These are phyloP conservation scores for Endoconidiophora laricicola DNA, from an alignment of 2,329 filamentous ascomycete genomes.

Conservation along the genomic window DNA sequence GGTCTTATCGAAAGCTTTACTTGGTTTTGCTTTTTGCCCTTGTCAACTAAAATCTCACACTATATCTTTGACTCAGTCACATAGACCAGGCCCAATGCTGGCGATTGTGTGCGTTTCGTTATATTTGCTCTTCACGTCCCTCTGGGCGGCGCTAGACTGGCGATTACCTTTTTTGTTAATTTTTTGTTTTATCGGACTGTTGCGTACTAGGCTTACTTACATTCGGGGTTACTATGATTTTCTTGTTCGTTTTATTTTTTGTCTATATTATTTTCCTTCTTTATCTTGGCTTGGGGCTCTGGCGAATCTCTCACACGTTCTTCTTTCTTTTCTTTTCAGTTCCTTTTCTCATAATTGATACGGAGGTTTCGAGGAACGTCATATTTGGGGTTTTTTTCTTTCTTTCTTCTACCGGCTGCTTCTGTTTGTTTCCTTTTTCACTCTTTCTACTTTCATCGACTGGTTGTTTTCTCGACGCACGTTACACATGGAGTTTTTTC, in stretches of 20 bases:
- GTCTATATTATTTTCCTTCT: no score
- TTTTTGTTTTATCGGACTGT: not conserved
- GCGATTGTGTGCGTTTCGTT: not conserved
- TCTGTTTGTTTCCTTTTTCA: not conserved
- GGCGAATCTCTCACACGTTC: conserved; percentile 1
- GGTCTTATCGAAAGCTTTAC: no score
- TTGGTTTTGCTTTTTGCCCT: no score
- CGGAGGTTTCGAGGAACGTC: not conserved
- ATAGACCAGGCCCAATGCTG: no score
- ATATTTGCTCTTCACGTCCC: conserved; percentile 3
- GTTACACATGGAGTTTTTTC: no score
- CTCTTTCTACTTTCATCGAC: not conserved
- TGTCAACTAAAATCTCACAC: no score
- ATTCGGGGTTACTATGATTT: conserved; percentile 1
- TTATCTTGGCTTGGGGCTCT: not conserved
- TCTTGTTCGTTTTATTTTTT: not conserved
- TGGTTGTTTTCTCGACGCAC: no score
- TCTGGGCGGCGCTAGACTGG: conserved; percentile 6
- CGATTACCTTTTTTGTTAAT: conserved; percentile 1
- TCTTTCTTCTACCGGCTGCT: not conserved
- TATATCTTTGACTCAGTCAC: no score
- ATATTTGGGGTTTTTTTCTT: conserved; percentile 1
- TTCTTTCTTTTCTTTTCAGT: conserved; percentile 6
- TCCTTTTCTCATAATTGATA: not conserved
- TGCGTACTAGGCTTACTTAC: no score